Conservation (phyloP, 441 rosid species). For the Erysimum cheiri region DNA sequence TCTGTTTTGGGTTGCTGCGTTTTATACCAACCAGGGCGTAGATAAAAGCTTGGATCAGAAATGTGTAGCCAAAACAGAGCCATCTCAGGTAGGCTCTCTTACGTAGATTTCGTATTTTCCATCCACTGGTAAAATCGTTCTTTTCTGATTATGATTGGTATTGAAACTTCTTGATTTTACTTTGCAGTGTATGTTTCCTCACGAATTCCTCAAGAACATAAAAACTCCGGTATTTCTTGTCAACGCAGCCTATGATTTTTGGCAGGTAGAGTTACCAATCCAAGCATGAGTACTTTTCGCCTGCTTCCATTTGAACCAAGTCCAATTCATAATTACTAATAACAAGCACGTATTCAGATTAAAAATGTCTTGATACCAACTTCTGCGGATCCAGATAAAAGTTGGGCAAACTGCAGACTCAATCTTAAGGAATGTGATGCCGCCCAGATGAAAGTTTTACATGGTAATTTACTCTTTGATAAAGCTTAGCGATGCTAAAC, state of each 20-base stretch:
- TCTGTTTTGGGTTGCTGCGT: constrained; percentile 1
- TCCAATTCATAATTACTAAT: constrained; percentile 33
- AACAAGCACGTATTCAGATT: constrained; percentile 56
- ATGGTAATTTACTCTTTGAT: constrained; percentile 55
- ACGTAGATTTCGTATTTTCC: constrained; percentile 11
- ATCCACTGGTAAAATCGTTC: neutral
- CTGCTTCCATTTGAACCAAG: constrained; percentile 17
- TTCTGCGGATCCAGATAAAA: constrained; percentile 58
- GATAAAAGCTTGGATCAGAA: constrained; percentile 64
- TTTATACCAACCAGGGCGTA: constrained; percentile 64
- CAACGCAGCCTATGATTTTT: constrained; percentile 87
- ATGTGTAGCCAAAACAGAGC: constrained; percentile 61
- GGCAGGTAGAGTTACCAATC: constrained; percentile 73
- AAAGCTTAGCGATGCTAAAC: constrained; percentile 18
- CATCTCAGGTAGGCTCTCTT: constrained; percentile 55
- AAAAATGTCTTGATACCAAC: constrained; percentile 74
- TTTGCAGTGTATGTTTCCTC: constrained; percentile 85
- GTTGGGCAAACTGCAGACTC: constrained; percentile 77
- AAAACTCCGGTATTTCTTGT: constrained; percentile 76
- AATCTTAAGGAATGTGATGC: constrained; percentile 64
- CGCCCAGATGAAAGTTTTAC: constrained; percentile 62
- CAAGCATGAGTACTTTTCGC: constrained; percentile 15
- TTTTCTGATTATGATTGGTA: constrained; percentile 7
- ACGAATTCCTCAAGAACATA: constrained; percentile 57
- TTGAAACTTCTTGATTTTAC: constrained; percentile 29